Conservation (phyloP, 23 red algal genomes). For the Gracilaria gracilis region DNA sequence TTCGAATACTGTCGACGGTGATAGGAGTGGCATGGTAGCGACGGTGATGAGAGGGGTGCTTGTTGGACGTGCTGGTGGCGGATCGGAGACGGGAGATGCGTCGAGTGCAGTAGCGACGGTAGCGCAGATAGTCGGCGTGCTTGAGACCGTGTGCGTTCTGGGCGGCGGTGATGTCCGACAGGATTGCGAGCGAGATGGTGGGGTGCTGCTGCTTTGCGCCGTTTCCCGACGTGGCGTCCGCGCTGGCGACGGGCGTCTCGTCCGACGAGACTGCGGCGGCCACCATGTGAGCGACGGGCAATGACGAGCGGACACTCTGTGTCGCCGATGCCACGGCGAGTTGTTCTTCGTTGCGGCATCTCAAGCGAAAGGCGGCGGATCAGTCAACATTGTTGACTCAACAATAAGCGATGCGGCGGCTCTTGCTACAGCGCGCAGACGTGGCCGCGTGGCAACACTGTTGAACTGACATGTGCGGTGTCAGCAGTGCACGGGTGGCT, state of each 20-base stretch:
- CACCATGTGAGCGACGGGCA: too few species aligned
- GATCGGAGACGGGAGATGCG: conserved; percentile 68
- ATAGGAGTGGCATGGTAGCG: conserved; percentile 55
- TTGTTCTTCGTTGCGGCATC: too few species aligned
- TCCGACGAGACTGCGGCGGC: too few species aligned
- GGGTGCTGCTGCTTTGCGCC: background rate
- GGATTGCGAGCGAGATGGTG: conserved; percentile 53
- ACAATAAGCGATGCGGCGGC: too few species aligned
- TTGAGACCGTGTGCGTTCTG: conserved; percentile 82
- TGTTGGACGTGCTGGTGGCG: conserved; percentile 13
- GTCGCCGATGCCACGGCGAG: too few species aligned
- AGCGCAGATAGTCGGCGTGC: conserved; percentile 85
- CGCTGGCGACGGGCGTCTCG: background rate
- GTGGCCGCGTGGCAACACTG: too few species aligned
- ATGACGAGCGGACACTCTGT: too few species aligned
- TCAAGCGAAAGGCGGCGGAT: too few species aligned
- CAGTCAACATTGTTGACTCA: too few species aligned
- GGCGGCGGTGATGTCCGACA: conserved; percentile 47
- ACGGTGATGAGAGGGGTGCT: conserved; percentile 30
- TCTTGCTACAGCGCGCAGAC: background rate
- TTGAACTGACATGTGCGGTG: background rate
- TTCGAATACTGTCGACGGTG: conserved; percentile 12
- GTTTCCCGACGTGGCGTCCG: background rate
- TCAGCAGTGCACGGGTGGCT: background rate
- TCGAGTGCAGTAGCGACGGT: conserved; percentile 84